These are phyloP conservation scores for Fusarium heterosporum DNA, from an alignment of 2,329 filamentous ascomycete species.

Conservation along the genomic window DNA sequence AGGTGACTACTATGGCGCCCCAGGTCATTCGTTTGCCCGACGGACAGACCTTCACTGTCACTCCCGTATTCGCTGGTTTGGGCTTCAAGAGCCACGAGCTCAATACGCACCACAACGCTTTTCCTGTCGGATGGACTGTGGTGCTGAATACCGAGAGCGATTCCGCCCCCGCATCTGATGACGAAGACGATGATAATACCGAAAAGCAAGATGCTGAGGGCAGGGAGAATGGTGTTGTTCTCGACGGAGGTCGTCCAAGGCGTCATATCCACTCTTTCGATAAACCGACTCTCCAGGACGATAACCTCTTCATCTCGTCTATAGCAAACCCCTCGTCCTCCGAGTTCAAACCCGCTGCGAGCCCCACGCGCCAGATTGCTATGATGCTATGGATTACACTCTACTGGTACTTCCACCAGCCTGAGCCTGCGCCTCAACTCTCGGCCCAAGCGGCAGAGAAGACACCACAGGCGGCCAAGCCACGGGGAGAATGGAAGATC, in stretches of 20 bases:
- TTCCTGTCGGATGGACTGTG: slow-evolving; percentile 90
- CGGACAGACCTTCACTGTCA: slow-evolving; percentile 84
- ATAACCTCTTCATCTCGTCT: slow-evolving; percentile 90
- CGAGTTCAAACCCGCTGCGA: slow-evolving; percentile 83
- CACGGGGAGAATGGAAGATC: slow-evolving; percentile 87
- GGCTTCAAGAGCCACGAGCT: slow-evolving; percentile 88
- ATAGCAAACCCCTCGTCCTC: slow-evolving; percentile 84
- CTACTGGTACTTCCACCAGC: slow-evolving; percentile 98
- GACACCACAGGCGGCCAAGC: slow-evolving; percentile 77
- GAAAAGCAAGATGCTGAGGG: slow-evolving; percentile 36
- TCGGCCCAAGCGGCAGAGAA: slow-evolving; percentile 70
- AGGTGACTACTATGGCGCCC: slow-evolving; percentile 50
- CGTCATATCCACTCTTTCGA: slow-evolving; percentile 62
- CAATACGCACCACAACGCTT: slow-evolving; percentile 74
- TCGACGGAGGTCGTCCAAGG: slow-evolving; percentile 33
- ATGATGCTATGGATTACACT: slow-evolving; percentile 97
- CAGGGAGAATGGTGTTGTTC: slow-evolving; percentile 34
- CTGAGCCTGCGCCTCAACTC: slow-evolving; percentile 74
- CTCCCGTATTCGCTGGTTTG: slow-evolving; percentile 89
- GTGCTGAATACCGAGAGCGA: slow-evolving; percentile 76
- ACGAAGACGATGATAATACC: slow-evolving; percentile 46
- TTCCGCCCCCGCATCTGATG: slow-evolving; percentile 16
- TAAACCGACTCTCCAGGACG: slow-evolving; percentile 79
- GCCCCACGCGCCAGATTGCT: slow-evolving; percentile 88
- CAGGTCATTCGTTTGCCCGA: slow-evolving; percentile 80